Evolutionary conservation across 1,139 yeast species (phyloP), one percentile per base, ranked within the genome.

Genomic region (Protomyces inouyei): DNA sequence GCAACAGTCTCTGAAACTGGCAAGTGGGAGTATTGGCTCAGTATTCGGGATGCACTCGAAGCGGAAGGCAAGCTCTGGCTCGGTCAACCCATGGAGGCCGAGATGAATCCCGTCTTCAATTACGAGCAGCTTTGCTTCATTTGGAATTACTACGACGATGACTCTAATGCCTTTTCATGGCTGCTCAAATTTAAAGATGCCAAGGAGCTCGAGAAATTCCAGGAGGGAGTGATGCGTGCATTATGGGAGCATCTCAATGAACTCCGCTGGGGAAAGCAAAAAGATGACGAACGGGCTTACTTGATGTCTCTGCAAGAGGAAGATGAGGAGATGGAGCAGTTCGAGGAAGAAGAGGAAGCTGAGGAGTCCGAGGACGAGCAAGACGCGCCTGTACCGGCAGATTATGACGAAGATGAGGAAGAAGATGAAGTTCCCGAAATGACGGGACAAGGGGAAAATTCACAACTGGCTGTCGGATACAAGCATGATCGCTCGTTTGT

Each of bases 401-500:
- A 12, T 9, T 72, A 69, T 25, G 74, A 72, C 2, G 73, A 69
- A 3, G 69, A 65, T 0, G 68, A 66, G 12, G 69, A 64, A 1
- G 55, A 55, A 5, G 67, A 60, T 3, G 67, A 64, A 67, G 64
- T 16, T 70, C 68, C 40, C 69, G 67, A 36, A 69, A 67, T 16
- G 69, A 66, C 23, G 64, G 56, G 51, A 28, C 52, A 73, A 64
- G 74, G 76, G 25, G 78, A 80, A 69, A 88, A 88, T 73, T 81
- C 84, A 61, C 84, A 83, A 37, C 78, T 91, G 69, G 85, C 88
- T 0, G 85, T 89, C 18, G 93, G 96, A 0, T 82, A 78, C 68
- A 81, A 82, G 63, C 85, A 85, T 69, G 86, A 88, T 71, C 80
- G 95, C 45, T 81, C 95, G 0, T 91, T 82, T 73, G 93, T 91